Evolutionary conservation across 306 rosid species (phyloP), one percentile per base, ranked within the genome.

Genomic region (Cicer yamashitae): DNA sequence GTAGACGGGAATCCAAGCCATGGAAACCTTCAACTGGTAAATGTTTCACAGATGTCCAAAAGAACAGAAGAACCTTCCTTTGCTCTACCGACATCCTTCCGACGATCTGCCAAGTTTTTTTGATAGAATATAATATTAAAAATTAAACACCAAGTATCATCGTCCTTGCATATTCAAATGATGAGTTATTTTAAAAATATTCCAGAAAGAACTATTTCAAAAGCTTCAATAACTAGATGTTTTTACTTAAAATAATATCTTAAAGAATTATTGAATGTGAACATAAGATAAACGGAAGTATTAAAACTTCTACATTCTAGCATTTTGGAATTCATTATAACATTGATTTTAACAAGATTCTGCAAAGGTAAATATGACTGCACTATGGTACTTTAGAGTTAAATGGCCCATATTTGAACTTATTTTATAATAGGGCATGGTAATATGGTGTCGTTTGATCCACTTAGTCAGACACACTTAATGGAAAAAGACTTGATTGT

Each of bases 41-140:
- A 84, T 91, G 85, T 85, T 90, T 90, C 74, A 94, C 73, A 6
- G 98, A 90, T 7, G 96, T 94, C 98, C 98, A 91, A 69, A 91
- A 91, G 82, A 91, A 91, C 66, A 94, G 89, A 71, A 94, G 97
- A 79, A 79, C 80, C 86, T 84, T 86, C 79, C 85, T 90, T 82
- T 87, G 91, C 84, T 94, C 88, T 6, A 84, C 80, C 1, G 97
- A 77, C 98, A 94, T 90, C 56, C 67, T 84, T 68, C 83, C 85
- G 14, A 94, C 94, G 79, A 86, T 83, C 97, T 94, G 90, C 77
- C 9, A 65, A 63, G 10, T 71, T 71, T 62, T 46, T 76, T 14
- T 66, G 4, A 60, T 25, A 62, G 30, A 51, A 41, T 56, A 87
- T 10, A 59, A 53, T 41, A 20, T 74, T 10, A 85, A 70, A 25